phyloP scores from a whole-genome alignment of 768 basidiomycete species.

The Peribolospora baueri region DNA sequence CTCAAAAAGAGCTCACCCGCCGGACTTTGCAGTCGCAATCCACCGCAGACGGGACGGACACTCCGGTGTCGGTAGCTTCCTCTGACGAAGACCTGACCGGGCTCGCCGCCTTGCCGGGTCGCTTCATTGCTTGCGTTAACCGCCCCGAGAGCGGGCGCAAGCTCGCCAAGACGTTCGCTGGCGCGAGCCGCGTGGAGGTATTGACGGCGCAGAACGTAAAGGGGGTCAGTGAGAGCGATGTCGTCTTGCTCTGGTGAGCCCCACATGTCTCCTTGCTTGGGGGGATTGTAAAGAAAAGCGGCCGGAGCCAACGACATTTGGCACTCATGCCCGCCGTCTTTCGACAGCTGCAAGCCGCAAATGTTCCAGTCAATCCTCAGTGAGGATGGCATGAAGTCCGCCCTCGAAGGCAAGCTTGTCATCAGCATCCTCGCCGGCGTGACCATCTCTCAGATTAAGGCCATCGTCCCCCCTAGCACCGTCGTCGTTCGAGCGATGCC shows the following conservation, averaged over 20 bases:
- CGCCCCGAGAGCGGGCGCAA: slow-evolving; percentile 47
- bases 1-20: slow-evolving; percentile 28
- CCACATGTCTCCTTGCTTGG: neutral
- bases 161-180: slow-evolving; percentile 35
- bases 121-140: slow-evolving; percentile 70
- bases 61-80: slow-evolving; percentile 35
- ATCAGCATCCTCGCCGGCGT: slow-evolving; percentile 97
- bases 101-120: slow-evolving; percentile 37
- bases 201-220: slow-evolving; percentile 41
- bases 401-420: slow-evolving; percentile 66
- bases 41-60: slow-evolving; percentile 31
- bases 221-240: slow-evolving; percentile 50
- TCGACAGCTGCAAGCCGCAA: slow-evolving; percentile 71
- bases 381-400: slow-evolving; percentile 52
- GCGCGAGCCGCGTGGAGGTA: slow-evolving; percentile 42
- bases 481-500: slow-evolving; percentile 91
- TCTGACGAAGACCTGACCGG: neutral
- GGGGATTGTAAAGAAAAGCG: neutral
- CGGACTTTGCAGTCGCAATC: slow-evolving; percentile 18
- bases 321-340: neutral
- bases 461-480: slow-evolving; percentile 50
- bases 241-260: slow-evolving; percentile 58
- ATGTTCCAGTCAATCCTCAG: slow-evolving; percentile 47
- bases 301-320: neutral
- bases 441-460: slow-evolving; percentile 52